phyloP scores from a whole-genome alignment of 2,329 filamentous ascomycete species.

The Drechslerella coelobrocha region DNA sequence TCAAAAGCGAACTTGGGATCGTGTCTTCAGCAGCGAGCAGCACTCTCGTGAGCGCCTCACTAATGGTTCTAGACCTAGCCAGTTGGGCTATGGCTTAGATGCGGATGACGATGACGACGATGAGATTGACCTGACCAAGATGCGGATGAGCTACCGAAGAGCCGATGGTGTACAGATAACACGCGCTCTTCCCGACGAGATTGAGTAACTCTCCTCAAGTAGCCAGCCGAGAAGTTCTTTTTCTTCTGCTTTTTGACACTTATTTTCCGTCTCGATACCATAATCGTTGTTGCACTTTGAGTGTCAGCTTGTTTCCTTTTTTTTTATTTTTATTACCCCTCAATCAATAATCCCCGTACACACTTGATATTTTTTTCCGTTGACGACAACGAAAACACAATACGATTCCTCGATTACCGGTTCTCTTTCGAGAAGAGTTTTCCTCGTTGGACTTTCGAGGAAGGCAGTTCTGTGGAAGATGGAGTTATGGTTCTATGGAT shows the following conservation, averaged over 20 bases:
- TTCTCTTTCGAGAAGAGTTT: conserved; percentile 30
- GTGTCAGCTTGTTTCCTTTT: conserved; percentile 24
- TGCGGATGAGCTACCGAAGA: conserved; percentile 55
- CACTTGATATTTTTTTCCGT: conserved; percentile 38
- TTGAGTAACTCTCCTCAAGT: conserved; percentile 33
- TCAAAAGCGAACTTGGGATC: conserved; percentile 54
- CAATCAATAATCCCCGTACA: not conserved
- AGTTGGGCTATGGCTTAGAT: conserved; percentile 49
- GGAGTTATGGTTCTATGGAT: conserved; percentile 51
- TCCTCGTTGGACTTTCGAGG: not conserved
- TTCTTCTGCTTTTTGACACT: not conserved
- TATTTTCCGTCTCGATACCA: not conserved
- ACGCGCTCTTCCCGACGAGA: conserved; percentile 52
- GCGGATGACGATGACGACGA: conserved; percentile 53
- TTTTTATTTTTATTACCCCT: conserved; percentile 32
- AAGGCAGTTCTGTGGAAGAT: conserved; percentile 12
- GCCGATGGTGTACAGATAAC: conserved; percentile 55
- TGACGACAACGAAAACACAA: conserved; percentile 46
- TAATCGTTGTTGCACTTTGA: not conserved
- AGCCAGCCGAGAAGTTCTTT: not conserved
- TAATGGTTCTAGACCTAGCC: conserved; percentile 52
- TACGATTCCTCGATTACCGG: conserved; percentile 32
- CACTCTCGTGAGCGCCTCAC: conserved; percentile 54
- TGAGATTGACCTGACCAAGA: conserved; percentile 53
- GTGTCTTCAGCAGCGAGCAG: conserved; percentile 54